Evolutionary conservation across 345 rosid genomes (phyloP).

Genomic region (Corchorus capsularis): DNA sequence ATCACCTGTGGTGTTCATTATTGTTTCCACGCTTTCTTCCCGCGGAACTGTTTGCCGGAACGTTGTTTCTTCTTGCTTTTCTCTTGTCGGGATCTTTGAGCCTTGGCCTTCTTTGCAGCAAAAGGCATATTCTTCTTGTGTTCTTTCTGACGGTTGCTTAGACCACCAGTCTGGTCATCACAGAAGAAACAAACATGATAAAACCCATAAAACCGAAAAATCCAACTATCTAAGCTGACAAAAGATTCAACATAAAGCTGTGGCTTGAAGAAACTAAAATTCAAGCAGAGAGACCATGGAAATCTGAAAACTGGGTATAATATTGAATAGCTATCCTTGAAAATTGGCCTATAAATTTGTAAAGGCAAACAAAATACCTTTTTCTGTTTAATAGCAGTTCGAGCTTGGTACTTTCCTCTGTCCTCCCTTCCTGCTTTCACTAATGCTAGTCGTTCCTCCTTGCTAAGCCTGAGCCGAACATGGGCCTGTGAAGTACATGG

Average conservation of each 20-base stretch:
- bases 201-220: not conserved
- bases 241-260: not conserved
- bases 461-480: constrained; percentile 68
- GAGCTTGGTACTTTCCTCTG: constrained; percentile 66
- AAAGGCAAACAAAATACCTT: constrained; percentile 50
- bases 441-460: constrained; percentile 75
- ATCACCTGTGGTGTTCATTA: not conserved
- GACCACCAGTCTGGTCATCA: constrained; percentile 67
- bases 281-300: not conserved
- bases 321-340: not conserved
- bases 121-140: constrained; percentile 84
- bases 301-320: not conserved
- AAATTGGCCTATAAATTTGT: not conserved
- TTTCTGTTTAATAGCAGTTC: constrained; percentile 77
- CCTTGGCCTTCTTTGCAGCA: constrained; percentile 75
- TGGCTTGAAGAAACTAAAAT: constrained; percentile 4
- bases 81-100: constrained; percentile 46
- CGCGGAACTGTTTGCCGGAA: constrained; percentile 75
- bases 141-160: constrained; percentile 82
- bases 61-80: constrained; percentile 48
- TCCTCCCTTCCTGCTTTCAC: constrained; percentile 93
- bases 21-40: constrained; percentile 91
- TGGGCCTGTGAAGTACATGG: constrained; percentile 59
- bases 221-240: not conserved
- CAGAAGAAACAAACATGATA: not conserved